Evolutionary conservation across 2,329 filamentous ascomycete species (phyloP), one percentile per base, ranked within the genome.

Genomic region (Aspergillus ruber): DNA sequence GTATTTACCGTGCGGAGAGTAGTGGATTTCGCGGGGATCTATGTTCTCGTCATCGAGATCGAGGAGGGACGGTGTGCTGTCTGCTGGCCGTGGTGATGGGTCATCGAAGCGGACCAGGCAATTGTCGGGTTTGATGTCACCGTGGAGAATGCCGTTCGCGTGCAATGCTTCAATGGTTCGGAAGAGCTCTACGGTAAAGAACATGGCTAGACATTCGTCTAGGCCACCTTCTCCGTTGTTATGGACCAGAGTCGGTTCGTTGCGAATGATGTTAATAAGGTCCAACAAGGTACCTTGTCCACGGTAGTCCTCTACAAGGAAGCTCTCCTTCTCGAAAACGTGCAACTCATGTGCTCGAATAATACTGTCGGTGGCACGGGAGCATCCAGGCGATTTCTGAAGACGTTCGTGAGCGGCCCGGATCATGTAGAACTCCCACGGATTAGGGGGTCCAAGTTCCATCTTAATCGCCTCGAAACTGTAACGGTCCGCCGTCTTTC

Each of bases 371-470:
- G 82, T 78, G 0, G 86, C 85, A 12, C 91, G 83, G 6, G 70
- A 55, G 50, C 86, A 73, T 25, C 79, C 80, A 1, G 84, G 77
- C 5, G 58, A 56, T 7, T 56, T 53, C 0, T 84, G 85, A 0
- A 98, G 76, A 1, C 93, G 86, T 18, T 80, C 74, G 54, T 91
- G 88, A 1, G 87, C 83, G 47, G 89, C 81, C 1, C 88, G 85
- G 74, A 97, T 89, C 68, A 98, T 94, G 70, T 95, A 87, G 63
- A 97, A 98, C 64, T 98, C 93, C 93, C 93, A 98, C 0, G 87
- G 78, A 4, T 84, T 86, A 0, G 91, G 88, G 0, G 90, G 89
- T 27, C 86, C 66, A 10, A 66, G 81, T 70, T 98, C 93, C 82
- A 95, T 90, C 70, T 98, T 98, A 57, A 98, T 77, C 1, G 93